Base-by-base conservation (phyloP, 2,329 filamentous ascomycete species). In the Talaromyces sp. region DNA sequence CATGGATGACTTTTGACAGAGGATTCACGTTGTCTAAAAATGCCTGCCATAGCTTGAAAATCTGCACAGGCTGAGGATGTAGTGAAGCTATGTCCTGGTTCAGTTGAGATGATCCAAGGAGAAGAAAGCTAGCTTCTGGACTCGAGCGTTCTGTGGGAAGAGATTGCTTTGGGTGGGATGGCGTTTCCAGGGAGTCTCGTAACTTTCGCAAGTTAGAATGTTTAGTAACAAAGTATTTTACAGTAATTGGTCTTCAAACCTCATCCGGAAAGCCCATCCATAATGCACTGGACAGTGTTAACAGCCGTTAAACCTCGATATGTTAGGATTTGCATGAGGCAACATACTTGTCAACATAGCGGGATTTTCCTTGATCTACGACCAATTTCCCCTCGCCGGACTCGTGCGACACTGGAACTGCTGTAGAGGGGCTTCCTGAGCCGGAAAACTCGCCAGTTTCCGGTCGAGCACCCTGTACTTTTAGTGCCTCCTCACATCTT, bases 1-100 rank as follows among this genome's bases (percentile, higher is more conserved):
- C 77, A 71, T 89, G 86, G 15, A 89, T 74, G 6, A 89, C 80
- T 62, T 87, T 87, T 68, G 88, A 78, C 13, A 89, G 71, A 1
- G 86, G 86, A 67, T 88, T 86, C 15, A 89, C 84, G 67, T 87
- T 87, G 65, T 87, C 83, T 68, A 84, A 82, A 75, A 82, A 89
- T 5, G 81, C 74, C 17, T 83, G 77, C 86, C 86, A 88, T 62
- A 87, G 80, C 9, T 80, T 72, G 19, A 75, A 77, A 3, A 87
- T 82, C 72, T 88, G 86, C 17, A 87, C 77, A 6, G 67, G 63
- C 22, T 66, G 33, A 13, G 59, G 66, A 50, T 66, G 64, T n/a
- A 57, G 33, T 22, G 22, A 27, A 27, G 47, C 22, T 27, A 49
- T 47, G 43, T 19, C 19, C 43, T 47, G 43, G 11, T 11, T 47